Evolutionary conservation across 2,329 filamentous ascomycete species (phyloP), one percentile per base, ranked within the genome.

Genomic region (Diplodia seriata): DNA sequence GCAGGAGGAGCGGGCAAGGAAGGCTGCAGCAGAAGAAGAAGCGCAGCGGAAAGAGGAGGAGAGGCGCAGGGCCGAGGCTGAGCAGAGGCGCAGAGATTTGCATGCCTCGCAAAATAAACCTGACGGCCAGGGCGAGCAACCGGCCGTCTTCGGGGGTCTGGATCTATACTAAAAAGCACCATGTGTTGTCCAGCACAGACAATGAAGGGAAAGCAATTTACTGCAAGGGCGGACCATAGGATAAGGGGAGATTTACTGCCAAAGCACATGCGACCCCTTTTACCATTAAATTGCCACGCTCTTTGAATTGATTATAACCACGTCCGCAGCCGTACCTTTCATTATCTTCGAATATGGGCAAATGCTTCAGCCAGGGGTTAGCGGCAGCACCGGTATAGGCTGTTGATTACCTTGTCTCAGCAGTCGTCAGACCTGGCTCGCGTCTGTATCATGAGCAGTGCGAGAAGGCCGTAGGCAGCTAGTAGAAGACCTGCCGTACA

Each of bases 1-100:
- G 73, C 78, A 75, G 51, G 66, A 56, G 36, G 57, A 68, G 20
- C 56, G 56, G 15, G 66, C 66, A 15, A 29, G 57, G 12, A 55
- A 63, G 50, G 66, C 66, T 2, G 66, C 66, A 3, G 57, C 54
- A 51, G 76, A 77, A 63, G 74, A 71, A 49, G 71, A 73, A 62
- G 74, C 78, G 51, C 74, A 74, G 68, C 76, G 73, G 69, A 72
- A 71, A 50, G 78, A 81, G 68, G 78, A 81, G 69, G 79, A 81
- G 70, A 75, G 77, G 69, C 77, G 78, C 51, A 76, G 76, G 70
- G 73, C 76, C 4, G 33, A 70, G 66, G 67, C 66, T 68, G 78
- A 81, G 69, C 78, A 81, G 74, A 62, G 57, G 50, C 43, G 55
- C n/a, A 61, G 65, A 51, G 65, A 67, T 9, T 61, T 26, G 29